phyloP scores from a whole-genome alignment of 768 basidiomycete species.

The Hortiboletus campestris region DNA sequence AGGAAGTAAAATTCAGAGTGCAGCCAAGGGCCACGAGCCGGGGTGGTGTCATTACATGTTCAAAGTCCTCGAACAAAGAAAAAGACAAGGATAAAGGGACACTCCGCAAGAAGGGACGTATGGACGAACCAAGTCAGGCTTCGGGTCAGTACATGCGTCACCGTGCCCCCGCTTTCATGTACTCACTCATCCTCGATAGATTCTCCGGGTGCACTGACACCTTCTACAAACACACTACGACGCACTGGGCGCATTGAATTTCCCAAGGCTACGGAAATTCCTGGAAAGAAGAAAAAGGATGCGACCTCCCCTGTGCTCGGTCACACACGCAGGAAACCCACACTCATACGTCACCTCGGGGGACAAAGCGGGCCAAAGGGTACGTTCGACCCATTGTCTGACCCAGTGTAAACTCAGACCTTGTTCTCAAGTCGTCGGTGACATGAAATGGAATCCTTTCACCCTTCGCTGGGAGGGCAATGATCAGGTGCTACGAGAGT shows the following conservation, averaged over 20 bases:
- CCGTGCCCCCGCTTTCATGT: neutral
- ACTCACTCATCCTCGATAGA: conserved; percentile 15
- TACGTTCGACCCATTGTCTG: conserved; percentile 33
- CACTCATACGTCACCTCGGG: conserved; percentile 83
- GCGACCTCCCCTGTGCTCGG: conserved; percentile 42
- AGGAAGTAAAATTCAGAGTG: conserved; percentile 71
- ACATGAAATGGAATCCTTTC: conserved; percentile 96
- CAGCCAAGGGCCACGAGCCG: conserved; percentile 70
- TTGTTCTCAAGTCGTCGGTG: conserved; percentile 71
- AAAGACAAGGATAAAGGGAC: conserved; percentile 53
- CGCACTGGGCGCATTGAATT: conserved; percentile 59
- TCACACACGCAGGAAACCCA: conserved; percentile 70
- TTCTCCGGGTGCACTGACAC: conserved; percentile 31
- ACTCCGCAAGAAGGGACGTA: conserved; percentile 54
- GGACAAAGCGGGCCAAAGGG: conserved; percentile 69
- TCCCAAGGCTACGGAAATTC: conserved; percentile 39
- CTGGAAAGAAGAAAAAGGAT: conserved; percentile 56
- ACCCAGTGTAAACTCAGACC: conserved; percentile 13
- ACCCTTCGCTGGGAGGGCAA: conserved; percentile 97
- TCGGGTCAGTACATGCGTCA: conserved; percentile 38
- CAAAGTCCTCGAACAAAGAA: conserved; percentile 37
- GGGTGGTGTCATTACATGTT: conserved; percentile 47
- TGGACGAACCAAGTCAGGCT: conserved; percentile 38
- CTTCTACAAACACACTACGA: conserved; percentile 54
- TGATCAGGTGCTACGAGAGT: conserved; percentile 86